These are phyloP conservation scores for Tulasnella sp. DNA, from an alignment of 768 basidiomycete genomes.

Conservation along the genomic window DNA sequence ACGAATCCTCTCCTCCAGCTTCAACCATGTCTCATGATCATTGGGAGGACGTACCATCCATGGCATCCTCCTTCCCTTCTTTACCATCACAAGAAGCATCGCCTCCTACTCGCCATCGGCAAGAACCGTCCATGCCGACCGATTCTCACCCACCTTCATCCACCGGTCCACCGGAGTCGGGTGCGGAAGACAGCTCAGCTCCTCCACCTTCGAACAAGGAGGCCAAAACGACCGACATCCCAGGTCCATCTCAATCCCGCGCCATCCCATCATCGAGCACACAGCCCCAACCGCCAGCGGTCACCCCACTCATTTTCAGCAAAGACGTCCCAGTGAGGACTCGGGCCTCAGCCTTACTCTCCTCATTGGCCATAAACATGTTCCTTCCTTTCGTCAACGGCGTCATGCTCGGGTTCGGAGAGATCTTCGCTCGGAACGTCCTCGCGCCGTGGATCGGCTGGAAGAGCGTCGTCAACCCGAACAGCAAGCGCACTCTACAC, in stretches of 20 bases:
- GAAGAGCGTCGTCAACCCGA: constrained; percentile 16
- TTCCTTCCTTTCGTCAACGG: constrained; percentile 84
- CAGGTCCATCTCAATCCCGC: constrained; percentile 20
- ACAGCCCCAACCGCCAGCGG: constrained; percentile 32
- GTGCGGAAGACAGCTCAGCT: neutral
- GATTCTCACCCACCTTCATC: constrained; percentile 20
- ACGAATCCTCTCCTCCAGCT: too few relatives aligned
- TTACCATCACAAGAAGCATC: constrained; percentile 28
- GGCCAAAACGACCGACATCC: neutral
- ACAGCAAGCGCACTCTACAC: constrained; percentile 1
- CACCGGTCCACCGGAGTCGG: constrained; percentile 14
- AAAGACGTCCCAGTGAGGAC: constrained; percentile 52
- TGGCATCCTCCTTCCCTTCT: constrained; percentile 62
- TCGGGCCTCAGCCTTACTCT: constrained; percentile 55
- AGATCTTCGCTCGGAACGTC: constrained; percentile 56
- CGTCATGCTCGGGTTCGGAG: constrained; percentile 94
- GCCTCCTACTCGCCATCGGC: constrained; percentile 51
- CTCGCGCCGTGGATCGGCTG: constrained; percentile 28
- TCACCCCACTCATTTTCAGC: constrained; percentile 64
- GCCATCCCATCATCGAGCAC: constrained; percentile 20
- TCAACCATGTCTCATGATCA: constrained; percentile 20
- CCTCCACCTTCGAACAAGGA: neutral
- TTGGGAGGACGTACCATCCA: constrained; percentile 61
- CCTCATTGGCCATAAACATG: constrained; percentile 74
- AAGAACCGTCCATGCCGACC: constrained; percentile 35